Percentiles rank a stretch among this genome's conserved stretches.
Conservation (phyloP, 768 basidiomycete species). For the Mycena metata region DNA sequence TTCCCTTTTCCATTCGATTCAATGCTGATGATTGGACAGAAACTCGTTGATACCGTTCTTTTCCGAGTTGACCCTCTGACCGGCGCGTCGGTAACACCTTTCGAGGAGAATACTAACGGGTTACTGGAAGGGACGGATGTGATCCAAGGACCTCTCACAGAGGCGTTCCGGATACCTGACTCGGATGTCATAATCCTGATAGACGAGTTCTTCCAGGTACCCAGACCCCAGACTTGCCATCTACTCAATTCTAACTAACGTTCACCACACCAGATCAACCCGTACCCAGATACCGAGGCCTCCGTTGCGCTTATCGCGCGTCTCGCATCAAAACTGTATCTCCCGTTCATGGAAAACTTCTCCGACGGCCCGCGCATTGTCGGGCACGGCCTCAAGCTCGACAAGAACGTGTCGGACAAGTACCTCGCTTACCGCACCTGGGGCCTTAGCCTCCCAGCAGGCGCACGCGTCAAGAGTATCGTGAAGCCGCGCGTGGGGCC, state of each 20-base stretch:
- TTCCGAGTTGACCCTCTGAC: constrained; percentile 87
- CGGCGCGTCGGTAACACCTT: constrained; percentile 66
- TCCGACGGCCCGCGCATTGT: constrained; percentile 61
- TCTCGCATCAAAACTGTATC: constrained; percentile 61
- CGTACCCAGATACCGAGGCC: constrained; percentile 74
- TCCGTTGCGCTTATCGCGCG: constrained; percentile 59
- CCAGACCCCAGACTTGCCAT: constrained; percentile 26
- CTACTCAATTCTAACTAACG: constrained; percentile 1
- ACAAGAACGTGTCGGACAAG: constrained; percentile 57
- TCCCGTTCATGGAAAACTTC: constrained; percentile 66
- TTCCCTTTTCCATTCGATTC: constrained; percentile 15
- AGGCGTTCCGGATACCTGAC: constrained; percentile 67
- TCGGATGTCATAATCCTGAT: constrained; percentile 72
- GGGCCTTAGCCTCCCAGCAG: constrained; percentile 68
- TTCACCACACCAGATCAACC: constrained; percentile 59
- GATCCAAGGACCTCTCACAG: constrained; percentile 70
- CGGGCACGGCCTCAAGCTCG: constrained; percentile 67
- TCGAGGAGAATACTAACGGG: constrained; percentile 49
- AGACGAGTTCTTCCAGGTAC: constrained; percentile 83
- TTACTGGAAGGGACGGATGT: constrained; percentile 70
- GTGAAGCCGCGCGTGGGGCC: constrained; percentile 63
- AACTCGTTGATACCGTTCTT: constrained; percentile 76
- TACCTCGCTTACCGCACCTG: constrained; percentile 74
- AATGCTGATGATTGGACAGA: constrained; percentile 50
- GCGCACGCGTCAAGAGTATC: constrained; percentile 70